These are phyloP conservation scores for Monilinia vaccinii-corymbosi DNA, from an alignment of 2,329 filamentous ascomycete genomes.

Conservation along the genomic window DNA sequence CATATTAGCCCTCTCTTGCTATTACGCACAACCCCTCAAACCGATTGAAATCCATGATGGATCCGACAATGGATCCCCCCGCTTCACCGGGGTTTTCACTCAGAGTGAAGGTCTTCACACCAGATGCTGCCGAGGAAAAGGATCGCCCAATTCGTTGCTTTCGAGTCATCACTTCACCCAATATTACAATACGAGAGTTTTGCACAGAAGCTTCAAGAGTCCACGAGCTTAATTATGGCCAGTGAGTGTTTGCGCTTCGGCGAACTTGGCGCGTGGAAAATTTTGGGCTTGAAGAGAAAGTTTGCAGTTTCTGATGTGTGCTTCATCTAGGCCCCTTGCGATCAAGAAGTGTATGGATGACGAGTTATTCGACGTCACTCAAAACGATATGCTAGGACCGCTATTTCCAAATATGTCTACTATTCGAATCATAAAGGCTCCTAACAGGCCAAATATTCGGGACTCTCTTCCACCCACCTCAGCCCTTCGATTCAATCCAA, in stretches of 20 bases:
- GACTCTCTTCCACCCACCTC: constrained; percentile 29
- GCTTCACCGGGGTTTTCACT: constrained; percentile 24
- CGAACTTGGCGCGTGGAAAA: not conserved
- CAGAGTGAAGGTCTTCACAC: constrained; percentile 26
- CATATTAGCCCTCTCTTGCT: not conserved
- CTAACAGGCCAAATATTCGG: constrained; percentile 18
- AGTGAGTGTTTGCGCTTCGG: constrained; percentile 17
- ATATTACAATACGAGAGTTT: constrained; percentile 26
- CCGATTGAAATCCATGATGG: not conserved
- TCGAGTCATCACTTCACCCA: constrained; percentile 25
- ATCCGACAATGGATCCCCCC: constrained; percentile 23
- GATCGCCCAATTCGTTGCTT: constrained; percentile 26
- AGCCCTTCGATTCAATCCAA: constrained; percentile 24
- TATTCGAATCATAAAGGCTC: constrained; percentile 26
- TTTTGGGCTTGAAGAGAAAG: not conserved
- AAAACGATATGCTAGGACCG: constrained; percentile 23
- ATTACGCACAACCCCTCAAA: not conserved
- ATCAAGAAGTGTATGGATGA: constrained; percentile 30
- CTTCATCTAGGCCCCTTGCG: constrained; percentile 19
- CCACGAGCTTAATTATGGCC: constrained; percentile 27
- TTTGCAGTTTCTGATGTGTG: not conserved
- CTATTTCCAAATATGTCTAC: constrained; percentile 23
- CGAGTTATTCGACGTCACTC: constrained; percentile 27
- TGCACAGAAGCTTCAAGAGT: constrained; percentile 26
- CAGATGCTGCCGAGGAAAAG: constrained; percentile 13